Conservation (phyloP, 2,329 filamentous ascomycete species). For the Fusarium buharicum region DNA sequence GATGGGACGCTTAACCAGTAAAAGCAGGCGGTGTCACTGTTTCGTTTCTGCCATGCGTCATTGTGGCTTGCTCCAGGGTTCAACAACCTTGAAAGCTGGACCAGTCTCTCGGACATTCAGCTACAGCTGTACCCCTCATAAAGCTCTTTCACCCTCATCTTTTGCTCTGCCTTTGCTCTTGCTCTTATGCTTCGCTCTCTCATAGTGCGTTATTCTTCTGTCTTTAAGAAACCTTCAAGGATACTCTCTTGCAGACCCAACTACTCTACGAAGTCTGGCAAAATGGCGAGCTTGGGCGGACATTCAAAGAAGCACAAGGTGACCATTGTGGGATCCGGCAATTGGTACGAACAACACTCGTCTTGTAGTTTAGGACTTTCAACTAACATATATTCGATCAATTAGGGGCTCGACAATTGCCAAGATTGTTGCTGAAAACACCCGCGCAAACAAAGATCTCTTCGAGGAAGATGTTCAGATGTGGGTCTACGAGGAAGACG, state of each 20-base stretch:
- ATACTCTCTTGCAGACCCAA: conserved; percentile 28
- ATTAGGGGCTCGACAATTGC: conserved; percentile 92
- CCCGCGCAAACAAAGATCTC: conserved; percentile 76
- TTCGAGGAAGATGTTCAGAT: conserved; percentile 94
- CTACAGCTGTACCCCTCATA: conserved; percentile 39
- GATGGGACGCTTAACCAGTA: conserved; percentile 42
- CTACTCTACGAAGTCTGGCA: conserved; percentile 41
- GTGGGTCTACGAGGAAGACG: conserved; percentile 98
- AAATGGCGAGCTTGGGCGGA: conserved; percentile 56
- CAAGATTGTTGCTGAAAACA: conserved; percentile 96
- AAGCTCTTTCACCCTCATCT: conserved; percentile 25
- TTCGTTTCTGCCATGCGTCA: conserved; percentile 46
- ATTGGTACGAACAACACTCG: conserved; percentile 72
- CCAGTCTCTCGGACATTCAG: conserved; percentile 25
- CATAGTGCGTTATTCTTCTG: conserved; percentile 23
- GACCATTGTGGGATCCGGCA: conserved; percentile 93
- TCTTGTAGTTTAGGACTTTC: background rate
- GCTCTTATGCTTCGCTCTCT: conserved; percentile 42
- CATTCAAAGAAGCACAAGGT: conserved; percentile 86
- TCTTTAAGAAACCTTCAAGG: conserved; percentile 24
- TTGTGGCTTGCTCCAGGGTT: conserved; percentile 45
- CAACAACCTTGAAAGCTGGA: conserved; percentile 45
- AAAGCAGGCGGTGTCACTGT: conserved; percentile 42
- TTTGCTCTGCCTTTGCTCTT: background rate
- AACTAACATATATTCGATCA: background rate